Evolutionary conservation across 306 rosid genomes (phyloP).

Genomic region (Prunus dulcis): DNA sequence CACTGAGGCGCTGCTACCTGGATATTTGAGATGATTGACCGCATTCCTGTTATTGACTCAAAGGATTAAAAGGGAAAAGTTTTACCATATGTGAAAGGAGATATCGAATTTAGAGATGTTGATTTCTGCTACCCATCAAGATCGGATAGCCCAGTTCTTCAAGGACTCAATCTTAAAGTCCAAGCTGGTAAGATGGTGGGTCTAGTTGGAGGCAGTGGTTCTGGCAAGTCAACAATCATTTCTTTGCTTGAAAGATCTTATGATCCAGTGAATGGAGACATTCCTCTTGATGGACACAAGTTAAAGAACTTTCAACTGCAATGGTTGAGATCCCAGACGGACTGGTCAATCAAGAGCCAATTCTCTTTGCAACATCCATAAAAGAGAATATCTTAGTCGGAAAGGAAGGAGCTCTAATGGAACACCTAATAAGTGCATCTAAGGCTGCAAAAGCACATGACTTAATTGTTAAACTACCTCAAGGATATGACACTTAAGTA

Average conservation of each 20-base stretch:
- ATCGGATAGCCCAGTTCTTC: constrained; percentile 59
- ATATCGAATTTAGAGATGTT: constrained; percentile 53
- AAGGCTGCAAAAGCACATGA: constrained; percentile 83
- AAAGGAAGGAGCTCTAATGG: constrained; percentile 66
- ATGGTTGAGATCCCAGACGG: constrained; percentile 80
- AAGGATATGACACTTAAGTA: constrained; percentile 73
- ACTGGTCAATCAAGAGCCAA: constrained; percentile 75
- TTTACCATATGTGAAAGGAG: constrained; percentile 45
- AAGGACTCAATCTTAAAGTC: constrained; percentile 56
- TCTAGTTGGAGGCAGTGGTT: constrained; percentile 85
- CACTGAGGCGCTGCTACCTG: constrained; percentile 56
- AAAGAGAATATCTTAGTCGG: constrained; percentile 74
- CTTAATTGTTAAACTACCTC: constrained; percentile 58
- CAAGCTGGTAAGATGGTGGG: constrained; percentile 63
- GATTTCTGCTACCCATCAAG: constrained; percentile 70
- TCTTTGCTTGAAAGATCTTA: constrained; percentile 81
- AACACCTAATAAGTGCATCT: constrained; percentile 46
- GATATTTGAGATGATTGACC: constrained; percentile 51
- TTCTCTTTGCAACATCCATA: constrained; percentile 80
- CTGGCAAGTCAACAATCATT: constrained; percentile 80
- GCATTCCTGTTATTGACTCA: constrained; percentile 35
- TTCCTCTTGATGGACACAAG: constrained; percentile 63
- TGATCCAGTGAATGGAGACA: constrained; percentile 60
- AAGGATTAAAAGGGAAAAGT: constrained; percentile 38
- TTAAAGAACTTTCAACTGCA: constrained; percentile 49